phyloP scores from a whole-genome alignment of 768 basidiomycete genomes.

The Terana coerulea region DNA sequence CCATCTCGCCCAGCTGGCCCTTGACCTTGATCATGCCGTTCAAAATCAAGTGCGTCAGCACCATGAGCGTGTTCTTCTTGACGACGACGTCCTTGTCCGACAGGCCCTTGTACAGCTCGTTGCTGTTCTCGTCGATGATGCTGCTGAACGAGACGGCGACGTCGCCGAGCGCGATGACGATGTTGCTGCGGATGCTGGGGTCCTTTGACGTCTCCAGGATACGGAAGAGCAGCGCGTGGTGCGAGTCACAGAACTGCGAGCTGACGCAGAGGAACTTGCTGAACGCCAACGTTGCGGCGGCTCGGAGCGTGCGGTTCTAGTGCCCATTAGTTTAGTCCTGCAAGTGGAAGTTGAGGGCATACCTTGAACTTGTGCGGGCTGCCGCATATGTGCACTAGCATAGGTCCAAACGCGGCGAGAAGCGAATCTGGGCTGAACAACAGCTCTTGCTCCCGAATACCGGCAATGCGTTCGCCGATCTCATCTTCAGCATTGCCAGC shows the following conservation, averaged over 20 bases:
- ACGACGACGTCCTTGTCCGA: constrained; percentile 84
- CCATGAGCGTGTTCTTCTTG: constrained; percentile 99
- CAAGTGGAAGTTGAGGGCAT: constrained; percentile 3
- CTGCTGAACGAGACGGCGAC: constrained; percentile 97
- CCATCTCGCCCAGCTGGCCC: constrained; percentile 99
- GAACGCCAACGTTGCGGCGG: constrained; percentile 82
- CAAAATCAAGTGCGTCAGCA: constrained; percentile 91
- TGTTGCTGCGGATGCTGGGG: constrained; percentile 88
- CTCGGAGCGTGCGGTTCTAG: constrained; percentile 83
- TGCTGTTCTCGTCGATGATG: constrained; percentile 96
- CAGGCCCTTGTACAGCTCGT: constrained; percentile 91
- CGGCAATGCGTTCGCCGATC: constrained; percentile 88
- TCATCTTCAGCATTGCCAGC: constrained; percentile 98
- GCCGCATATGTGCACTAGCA: constrained; percentile 87
- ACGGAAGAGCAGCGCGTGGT: constrained; percentile 88
- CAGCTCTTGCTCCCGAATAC: constrained; percentile 81
- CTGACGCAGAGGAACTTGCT: constrained; percentile 97
- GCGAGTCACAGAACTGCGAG: constrained; percentile 87
- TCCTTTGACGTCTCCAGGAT: constrained; percentile 91
- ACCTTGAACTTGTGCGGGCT: constrained; percentile 92
- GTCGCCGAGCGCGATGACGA: constrained; percentile 96
- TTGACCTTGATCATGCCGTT: constrained; percentile 99
- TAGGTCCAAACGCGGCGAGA: constrained; percentile 80
- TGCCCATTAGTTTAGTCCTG: neutral
- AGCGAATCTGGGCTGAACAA: constrained; percentile 81